Percentiles rank a stretch among this genome's conserved stretches.
Conservation (phyloP, 2,329 filamentous ascomycete species). For the Colletotrichum sp. region DNA sequence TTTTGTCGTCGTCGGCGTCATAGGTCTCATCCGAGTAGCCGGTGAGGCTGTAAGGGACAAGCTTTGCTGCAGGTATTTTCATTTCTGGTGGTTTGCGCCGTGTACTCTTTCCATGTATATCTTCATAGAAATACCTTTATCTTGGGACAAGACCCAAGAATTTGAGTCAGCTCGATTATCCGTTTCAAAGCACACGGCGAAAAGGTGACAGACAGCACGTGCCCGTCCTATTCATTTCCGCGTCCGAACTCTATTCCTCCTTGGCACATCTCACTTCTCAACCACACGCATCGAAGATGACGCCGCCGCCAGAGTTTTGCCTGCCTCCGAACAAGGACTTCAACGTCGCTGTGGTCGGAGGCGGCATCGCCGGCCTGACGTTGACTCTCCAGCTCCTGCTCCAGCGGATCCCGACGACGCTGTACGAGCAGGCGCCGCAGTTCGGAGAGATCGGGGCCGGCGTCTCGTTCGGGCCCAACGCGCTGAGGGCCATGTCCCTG, state of each 20-base stretch:
- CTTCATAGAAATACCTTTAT: not conserved
- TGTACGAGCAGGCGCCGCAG: conserved; percentile 50
- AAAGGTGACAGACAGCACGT: not conserved
- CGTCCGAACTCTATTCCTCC: not conserved
- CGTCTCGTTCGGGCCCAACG: conserved; percentile 57
- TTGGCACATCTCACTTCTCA: not conserved
- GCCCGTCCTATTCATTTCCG: not conserved
- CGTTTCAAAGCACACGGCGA: not conserved
- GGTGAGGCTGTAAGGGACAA: not conserved
- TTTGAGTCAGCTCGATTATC: not conserved
- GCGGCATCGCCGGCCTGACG: conserved; percentile 55
- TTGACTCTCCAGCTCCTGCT: conserved; percentile 49
- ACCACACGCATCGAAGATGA: not conserved
- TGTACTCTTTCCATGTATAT: not conserved
- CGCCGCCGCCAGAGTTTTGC: conserved; percentile 5
- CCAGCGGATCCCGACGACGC: conserved; percentile 43
- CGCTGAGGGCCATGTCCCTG: conserved; percentile 46
- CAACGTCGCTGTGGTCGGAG: conserved; percentile 53
- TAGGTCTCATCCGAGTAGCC: not conserved
- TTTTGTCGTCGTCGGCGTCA: not conserved
- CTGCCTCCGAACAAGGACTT: conserved; percentile 9
- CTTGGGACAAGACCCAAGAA: not conserved
- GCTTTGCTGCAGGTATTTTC: not conserved
- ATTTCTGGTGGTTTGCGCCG: not conserved
- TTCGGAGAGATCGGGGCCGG: conserved; percentile 57